Evolutionary conservation across 106 monocot genomes (phyloP).

Genomic region (Amphibolis antarctica): DNA sequence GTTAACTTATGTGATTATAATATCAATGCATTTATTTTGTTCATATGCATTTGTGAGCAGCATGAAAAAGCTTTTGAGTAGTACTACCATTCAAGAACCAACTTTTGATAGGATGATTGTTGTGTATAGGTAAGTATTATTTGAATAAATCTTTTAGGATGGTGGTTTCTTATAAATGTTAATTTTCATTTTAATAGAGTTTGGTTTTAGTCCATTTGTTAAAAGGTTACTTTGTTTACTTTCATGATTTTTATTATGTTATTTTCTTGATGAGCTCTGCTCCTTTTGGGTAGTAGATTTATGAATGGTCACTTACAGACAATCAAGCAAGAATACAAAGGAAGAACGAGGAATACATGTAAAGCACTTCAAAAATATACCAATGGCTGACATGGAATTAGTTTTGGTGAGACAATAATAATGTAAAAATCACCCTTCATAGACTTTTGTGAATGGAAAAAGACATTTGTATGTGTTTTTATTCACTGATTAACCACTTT

Average conservation of each 20-base stretch:
- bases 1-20: conserved; percentile 1
- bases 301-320: conserved; percentile 23
- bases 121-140: conserved; percentile 49
- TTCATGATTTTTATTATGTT: background rate
- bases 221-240: background rate
- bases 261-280: background rate
- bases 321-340: conserved; percentile 31
- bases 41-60: conserved; percentile 23
- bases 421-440: background rate
- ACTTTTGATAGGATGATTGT: conserved; percentile 98
- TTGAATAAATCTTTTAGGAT: background rate
- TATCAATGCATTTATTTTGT: conserved; percentile 1
- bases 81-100: conserved; percentile 83
- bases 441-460: background rate
- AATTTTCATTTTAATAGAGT: background rate
- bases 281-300: background rate
- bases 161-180: background rate
- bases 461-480: background rate
- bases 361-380: conserved; percentile 88
- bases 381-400: conserved; percentile 96
- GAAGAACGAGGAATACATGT: conserved; percentile 55
- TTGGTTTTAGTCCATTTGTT: background rate
- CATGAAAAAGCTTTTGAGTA: conserved; percentile 49
- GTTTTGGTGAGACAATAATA: conserved; percentile 40
- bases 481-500: background rate